Conservation (phyloP, 2,329 filamentous ascomycete species). For the Talaromyces amestolkiae region DNA sequence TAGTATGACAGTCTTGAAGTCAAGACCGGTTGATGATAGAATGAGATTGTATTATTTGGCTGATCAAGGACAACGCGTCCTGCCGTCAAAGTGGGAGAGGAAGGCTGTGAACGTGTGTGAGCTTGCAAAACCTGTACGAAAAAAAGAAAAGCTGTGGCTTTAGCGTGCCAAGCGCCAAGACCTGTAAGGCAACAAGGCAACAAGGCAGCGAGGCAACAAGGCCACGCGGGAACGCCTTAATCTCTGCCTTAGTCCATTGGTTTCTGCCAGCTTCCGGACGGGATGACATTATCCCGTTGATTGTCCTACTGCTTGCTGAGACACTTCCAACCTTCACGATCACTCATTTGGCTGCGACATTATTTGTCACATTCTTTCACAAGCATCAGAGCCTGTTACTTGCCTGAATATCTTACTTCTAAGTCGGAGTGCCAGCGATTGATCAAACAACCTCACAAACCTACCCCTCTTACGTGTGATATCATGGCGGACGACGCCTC, state of each 20-base stretch:
- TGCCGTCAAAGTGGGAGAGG: slow-evolving; percentile 9
- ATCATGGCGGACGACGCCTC: slow-evolving; percentile 43
- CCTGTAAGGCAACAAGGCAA: slow-evolving; percentile 9
- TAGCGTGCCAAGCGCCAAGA: slow-evolving; percentile 17
- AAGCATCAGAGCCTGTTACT: neutral
- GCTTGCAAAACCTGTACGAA: slow-evolving; percentile 7
- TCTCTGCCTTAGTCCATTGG: slow-evolving; percentile 26
- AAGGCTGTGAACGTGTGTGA: neutral
- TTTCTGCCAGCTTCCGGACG: slow-evolving; percentile 38
- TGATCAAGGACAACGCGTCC: slow-evolving; percentile 16
- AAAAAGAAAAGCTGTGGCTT: slow-evolving; percentile 19
- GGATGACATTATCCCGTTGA: slow-evolving; percentile 7
- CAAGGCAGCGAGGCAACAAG: neutral
- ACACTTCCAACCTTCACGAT: neutral
- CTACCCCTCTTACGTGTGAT: slow-evolving; percentile 14
- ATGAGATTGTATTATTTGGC: neutral
- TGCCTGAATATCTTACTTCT: neutral
- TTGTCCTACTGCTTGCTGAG: slow-evolving; percentile 5
- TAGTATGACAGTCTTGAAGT: slow-evolving; percentile 27
- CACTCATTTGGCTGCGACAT: neutral
- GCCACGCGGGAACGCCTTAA: neutral
- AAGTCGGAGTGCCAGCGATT: neutral
- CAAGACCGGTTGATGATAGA: neutral
- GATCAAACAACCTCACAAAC: neutral
- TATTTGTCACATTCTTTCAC: neutral